A percentile compares a stretch with the other conserved stretches of the same genome.
These are phyloP conservation scores for Plenodomus lindquistii DNA, from an alignment of 2,329 filamentous ascomycete genomes.

Conservation along the genomic window DNA sequence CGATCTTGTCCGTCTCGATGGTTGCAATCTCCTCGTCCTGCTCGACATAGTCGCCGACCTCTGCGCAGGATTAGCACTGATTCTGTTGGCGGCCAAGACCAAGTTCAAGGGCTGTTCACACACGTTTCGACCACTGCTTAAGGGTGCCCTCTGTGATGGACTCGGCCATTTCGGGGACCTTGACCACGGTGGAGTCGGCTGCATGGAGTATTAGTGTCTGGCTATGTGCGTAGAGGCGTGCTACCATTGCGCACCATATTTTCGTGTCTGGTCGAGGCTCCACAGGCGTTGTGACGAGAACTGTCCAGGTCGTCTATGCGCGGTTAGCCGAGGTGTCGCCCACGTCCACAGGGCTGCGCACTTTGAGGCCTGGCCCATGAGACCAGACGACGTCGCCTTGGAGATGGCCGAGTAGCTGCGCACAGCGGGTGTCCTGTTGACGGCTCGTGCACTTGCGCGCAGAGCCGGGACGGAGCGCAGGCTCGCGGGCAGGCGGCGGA, in stretches of 20 bases:
- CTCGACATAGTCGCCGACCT: slow-evolving; percentile 91
- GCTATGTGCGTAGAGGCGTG: neutral
- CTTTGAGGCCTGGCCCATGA: slow-evolving; percentile 37
- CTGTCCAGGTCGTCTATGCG: slow-evolving; percentile 33
- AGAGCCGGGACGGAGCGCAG: slow-evolving; percentile 37
- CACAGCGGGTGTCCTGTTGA: slow-evolving; percentile 23
- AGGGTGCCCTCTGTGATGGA: slow-evolving; percentile 97
- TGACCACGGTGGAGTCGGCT: slow-evolving; percentile 77
- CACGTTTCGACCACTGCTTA: slow-evolving; percentile 89
- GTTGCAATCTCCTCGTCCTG: slow-evolving; percentile 97
- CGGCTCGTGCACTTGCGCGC: slow-evolving; percentile 33
- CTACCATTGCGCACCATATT: slow-evolving; percentile 33
- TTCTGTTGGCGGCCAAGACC: neutral
- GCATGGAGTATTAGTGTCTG: slow-evolving; percentile 4
- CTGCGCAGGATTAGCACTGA: slow-evolving; percentile 41
- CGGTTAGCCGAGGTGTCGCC: slow-evolving; percentile 13
- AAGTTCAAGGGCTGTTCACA: neutral
- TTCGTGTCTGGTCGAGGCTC: slow-evolving; percentile 38
- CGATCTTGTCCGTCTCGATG: slow-evolving; percentile 99
- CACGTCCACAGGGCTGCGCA: slow-evolving; percentile 19
- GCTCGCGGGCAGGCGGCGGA: slow-evolving; percentile 39
- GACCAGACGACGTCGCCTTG: slow-evolving; percentile 38
- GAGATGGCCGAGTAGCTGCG: slow-evolving; percentile 42
- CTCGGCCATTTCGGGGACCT: slow-evolving; percentile 98
- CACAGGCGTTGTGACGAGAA: slow-evolving; percentile 30